Conservation (phyloP, 495 filamentous ascomycete genomes). For the Pseudoneurospora amorphoporcata region DNA sequence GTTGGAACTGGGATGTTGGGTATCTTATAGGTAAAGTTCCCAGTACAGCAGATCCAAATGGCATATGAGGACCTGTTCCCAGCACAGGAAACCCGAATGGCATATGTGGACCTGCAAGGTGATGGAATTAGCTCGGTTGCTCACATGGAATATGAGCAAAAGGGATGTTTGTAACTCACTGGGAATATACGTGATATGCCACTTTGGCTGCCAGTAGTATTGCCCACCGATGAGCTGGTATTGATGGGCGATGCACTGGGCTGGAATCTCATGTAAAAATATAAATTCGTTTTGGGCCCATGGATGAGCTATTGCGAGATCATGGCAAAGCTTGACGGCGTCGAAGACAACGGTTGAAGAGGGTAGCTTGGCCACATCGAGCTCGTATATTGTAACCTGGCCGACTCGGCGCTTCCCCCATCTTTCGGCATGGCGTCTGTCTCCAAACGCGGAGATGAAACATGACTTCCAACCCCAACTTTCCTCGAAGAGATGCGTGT, state of each 20-base stretch:
- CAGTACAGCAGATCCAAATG: too few species aligned
- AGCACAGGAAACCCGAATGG: not conserved
- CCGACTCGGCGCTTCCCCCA: not conserved
- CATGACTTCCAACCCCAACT: not conserved
- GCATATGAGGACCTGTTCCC: too few species aligned
- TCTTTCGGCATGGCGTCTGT: not conserved
- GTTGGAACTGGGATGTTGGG: not conserved
- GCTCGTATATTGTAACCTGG: not conserved
- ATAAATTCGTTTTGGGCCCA: not conserved
- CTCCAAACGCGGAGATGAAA: not conserved
- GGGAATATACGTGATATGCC: not conserved
- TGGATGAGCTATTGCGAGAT: not conserved
- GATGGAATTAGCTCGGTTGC: not conserved
- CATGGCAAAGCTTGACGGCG: not conserved
- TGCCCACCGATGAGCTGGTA: not conserved
- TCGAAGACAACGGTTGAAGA: not conserved
- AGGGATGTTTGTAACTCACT: not conserved
- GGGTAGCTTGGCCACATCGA: not conserved
- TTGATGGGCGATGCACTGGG: fast-evolving
- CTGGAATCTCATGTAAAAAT: not conserved
- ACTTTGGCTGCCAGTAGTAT: not conserved
- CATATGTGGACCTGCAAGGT: not conserved
- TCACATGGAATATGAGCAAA: fast-evolving
- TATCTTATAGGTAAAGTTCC: too few species aligned
- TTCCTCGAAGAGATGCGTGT: not conserved